Evolutionary conservation across 2,329 filamentous ascomycete genomes (phyloP), one percentile per base, ranked within the genome.

Genomic region (Claviceps lovelessii): DNA sequence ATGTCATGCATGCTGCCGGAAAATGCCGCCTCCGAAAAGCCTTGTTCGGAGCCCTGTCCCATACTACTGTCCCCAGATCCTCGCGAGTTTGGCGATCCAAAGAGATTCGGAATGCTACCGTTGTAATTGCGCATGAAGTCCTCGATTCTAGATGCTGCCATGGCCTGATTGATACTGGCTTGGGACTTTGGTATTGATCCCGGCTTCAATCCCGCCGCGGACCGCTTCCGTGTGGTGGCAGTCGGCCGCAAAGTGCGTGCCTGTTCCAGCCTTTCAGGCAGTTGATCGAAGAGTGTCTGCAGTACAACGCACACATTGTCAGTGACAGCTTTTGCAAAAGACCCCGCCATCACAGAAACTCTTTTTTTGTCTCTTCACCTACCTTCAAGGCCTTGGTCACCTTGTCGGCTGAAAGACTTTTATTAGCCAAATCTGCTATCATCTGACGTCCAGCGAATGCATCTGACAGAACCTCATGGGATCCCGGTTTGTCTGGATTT

Each of bases 401-500:
- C 58, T 88, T 78, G 65, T 96, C 89, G 3, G 93, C 93, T 41
- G 90, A 90, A 76, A 94, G 78, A 64, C 90, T 96, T 62, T 86
- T 85, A 62, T 86, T 83, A 3, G 90, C 86, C 56, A 97, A 76
- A 17, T 82, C 83, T 52, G 83, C 81, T 57, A 97, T 79, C 58
- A 90, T 88, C 59, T 91, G 85, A 64, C 87, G 87, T 19, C 91
- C 93, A 58, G 89, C 86, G 57, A 83, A 78, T 0, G 90, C 91
- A 70, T 97, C 91, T 53, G 84, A 84, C 57, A 96, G 73, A 28
- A 96, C 85, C 58, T 95, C 90, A 52, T 85, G 78, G 6, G 85
- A 84, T 1, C 84, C 86, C 4, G 78, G 72, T 63, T 86, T 88
- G 57, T 87, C 81, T 1, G 86, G 85, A 59, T 91, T 91, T 65